These are phyloP conservation scores for Thielaviopsis euricoi DNA, from an alignment of 2,329 filamentous ascomycete species.

Conservation along the genomic window DNA sequence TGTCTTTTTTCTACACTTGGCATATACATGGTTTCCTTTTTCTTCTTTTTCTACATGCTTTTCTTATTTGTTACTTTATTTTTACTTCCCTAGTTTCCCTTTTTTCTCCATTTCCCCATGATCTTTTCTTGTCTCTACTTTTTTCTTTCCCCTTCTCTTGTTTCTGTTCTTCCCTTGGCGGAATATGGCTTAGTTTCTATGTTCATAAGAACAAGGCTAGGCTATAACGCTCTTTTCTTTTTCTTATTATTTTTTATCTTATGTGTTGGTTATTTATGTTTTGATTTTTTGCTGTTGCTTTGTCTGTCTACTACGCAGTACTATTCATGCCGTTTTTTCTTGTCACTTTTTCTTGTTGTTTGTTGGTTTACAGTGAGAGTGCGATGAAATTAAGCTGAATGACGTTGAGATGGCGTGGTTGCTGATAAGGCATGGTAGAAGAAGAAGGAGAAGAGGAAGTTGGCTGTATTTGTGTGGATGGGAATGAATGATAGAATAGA, in stretches of 20 bases:
- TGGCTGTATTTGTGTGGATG: neutral
- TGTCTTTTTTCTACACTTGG: constrained; percentile 10
- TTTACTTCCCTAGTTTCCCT: neutral
- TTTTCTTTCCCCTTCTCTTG: neutral
- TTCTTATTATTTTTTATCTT: neutral
- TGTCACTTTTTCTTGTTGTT: neutral
- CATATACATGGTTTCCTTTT: constrained; percentile 11
- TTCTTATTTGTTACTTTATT: too few species aligned
- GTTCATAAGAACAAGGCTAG: constrained; percentile 1
- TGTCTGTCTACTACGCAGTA: neutral
- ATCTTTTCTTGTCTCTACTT: neutral
- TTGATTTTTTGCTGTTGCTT: neutral
- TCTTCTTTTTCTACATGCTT: neutral
- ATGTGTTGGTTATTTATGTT: neutral
- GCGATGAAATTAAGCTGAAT: neutral
- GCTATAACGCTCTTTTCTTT: neutral
- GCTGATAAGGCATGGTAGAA: neutral
- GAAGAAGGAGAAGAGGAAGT: too few species aligned
- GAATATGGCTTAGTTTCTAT: neutral
- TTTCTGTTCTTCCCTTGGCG: neutral
- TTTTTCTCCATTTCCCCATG: neutral
- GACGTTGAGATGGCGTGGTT: neutral
- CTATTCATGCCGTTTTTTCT: constrained; percentile 14
- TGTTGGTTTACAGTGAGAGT: neutral
- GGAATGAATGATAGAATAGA: neutral